Conservation (phyloP, 2,329 filamentous ascomycete genomes). For the Diaporthe vaccinii region DNA sequence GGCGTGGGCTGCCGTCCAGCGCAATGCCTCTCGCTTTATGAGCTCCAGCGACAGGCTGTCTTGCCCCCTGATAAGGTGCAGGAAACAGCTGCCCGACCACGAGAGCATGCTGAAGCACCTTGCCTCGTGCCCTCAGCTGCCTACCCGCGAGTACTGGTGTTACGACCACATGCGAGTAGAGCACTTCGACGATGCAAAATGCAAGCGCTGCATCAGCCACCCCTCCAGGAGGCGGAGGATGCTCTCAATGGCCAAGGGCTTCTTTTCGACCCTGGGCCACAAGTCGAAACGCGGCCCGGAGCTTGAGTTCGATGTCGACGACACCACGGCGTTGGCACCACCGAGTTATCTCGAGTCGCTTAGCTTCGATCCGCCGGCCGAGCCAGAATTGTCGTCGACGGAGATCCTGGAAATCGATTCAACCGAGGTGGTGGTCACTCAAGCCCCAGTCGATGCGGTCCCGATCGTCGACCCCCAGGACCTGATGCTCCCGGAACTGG, state of each 20-base stretch:
- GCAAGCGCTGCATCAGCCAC: slow-evolving; percentile 63
- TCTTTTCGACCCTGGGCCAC: slow-evolving; percentile 67
- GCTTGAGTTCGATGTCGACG: slow-evolving; percentile 49
- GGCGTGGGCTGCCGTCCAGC: slow-evolving; percentile 68
- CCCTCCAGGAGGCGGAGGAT: slow-evolving; percentile 66
- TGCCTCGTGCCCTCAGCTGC: slow-evolving; percentile 61
- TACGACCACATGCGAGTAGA: slow-evolving; percentile 67
- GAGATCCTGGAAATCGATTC: slow-evolving; percentile 69
- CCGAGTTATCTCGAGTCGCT: slow-evolving; percentile 61
- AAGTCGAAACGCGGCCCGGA: slow-evolving; percentile 56
- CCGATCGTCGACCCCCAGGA: slow-evolving; percentile 49
- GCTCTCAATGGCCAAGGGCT: slow-evolving; percentile 65
- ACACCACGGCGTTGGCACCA: slow-evolving; percentile 50
- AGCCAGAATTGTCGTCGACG: slow-evolving; percentile 62
- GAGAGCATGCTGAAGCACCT: slow-evolving; percentile 69
- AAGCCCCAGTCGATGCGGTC: slow-evolving; percentile 39
- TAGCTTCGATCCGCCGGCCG: slow-evolving; percentile 48
- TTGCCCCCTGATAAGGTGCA: slow-evolving; percentile 66
- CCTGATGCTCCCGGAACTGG: slow-evolving; percentile 50
- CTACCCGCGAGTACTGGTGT: slow-evolving; percentile 68
- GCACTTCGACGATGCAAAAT: slow-evolving; percentile 65
- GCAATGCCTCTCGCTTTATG: slow-evolving; percentile 64
- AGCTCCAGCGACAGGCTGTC: slow-evolving; percentile 61
- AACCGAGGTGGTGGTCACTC: slow-evolving; percentile 53
- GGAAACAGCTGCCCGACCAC: slow-evolving; percentile 63